A percentile compares a stretch with the other conserved stretches of the same genome.
phyloP scores from a whole-genome alignment of 2,329 filamentous ascomycete genomes.

The Fusarium secorum region DNA sequence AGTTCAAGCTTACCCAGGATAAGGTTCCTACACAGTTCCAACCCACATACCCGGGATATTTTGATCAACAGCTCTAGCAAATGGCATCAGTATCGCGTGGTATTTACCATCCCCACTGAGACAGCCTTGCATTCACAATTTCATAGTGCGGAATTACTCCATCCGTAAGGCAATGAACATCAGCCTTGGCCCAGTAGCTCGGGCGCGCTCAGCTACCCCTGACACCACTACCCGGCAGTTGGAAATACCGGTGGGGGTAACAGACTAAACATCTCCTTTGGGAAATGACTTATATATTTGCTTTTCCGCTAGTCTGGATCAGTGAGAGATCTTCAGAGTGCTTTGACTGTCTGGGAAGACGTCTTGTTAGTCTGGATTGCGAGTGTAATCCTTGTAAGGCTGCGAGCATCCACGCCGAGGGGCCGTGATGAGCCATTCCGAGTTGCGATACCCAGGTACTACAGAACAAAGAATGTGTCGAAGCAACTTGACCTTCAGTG shows the following conservation, averaged over 20 bases:
- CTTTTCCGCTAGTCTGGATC: not conserved
- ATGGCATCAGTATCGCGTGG: slow-evolving; percentile 17
- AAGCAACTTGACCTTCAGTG: rapidly evolving
- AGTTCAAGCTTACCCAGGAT: not conserved
- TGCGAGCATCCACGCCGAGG: not conserved
- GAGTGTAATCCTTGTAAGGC: slow-evolving; percentile 15
- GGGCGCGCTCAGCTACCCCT: not conserved
- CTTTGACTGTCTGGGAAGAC: slow-evolving; percentile 3
- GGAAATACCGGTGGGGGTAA: not conserved
- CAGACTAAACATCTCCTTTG: not conserved
- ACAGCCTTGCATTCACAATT: not conserved
- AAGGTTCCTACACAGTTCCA: not conserved
- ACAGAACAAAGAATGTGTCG: too few relatives aligned
- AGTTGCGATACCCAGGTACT: not conserved
- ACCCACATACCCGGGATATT: not conserved
- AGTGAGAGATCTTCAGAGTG: slow-evolving; percentile 14
- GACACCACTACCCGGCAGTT: slow-evolving; percentile 1
- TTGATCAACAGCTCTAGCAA: slow-evolving; percentile 16
- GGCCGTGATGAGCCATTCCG: not conserved
- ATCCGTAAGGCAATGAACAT: not conserved
- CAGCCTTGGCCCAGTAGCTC: not conserved
- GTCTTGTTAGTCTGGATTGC: slow-evolving; percentile 33
- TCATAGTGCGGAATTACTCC: not conserved
- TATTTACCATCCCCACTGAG: not conserved
- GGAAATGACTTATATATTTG: not conserved